Conservation (phyloP, 805 yeast species). For the Lachancea cidri region DNA sequence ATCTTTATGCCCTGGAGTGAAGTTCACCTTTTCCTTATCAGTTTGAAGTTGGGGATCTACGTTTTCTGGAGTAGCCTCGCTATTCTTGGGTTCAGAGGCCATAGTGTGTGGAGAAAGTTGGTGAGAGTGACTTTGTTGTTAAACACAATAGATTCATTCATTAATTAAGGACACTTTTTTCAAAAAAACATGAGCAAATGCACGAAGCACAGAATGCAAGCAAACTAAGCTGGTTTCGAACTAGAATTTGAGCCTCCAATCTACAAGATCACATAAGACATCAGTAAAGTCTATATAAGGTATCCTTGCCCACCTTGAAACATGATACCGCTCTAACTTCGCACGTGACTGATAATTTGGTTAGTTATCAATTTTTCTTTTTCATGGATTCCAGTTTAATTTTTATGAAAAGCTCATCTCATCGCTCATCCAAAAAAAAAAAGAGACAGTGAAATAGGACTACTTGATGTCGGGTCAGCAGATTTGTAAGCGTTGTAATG, state of each 20-base stretch:
- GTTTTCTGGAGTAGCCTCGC: slow-evolving; percentile 4
- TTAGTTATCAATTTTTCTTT: neutral
- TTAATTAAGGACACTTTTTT: slow-evolving; percentile 6
- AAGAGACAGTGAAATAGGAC: neutral
- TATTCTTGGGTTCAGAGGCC: too few species aligned
- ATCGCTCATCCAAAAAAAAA: neutral
- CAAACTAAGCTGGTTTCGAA: too few species aligned
- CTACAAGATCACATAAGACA: too few species aligned
- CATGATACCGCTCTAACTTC: too few species aligned
- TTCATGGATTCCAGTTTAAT: neutral
- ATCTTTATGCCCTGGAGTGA: slow-evolving; percentile 18
- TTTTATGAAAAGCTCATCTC: too few species aligned
- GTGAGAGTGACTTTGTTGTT: too few species aligned
- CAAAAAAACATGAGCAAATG: neutral
- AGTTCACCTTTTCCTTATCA: slow-evolving; percentile 19
- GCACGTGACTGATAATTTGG: too few species aligned
- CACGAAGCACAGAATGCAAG: too few species aligned
- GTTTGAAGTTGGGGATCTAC: slow-evolving; percentile 10
- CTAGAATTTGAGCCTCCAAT: too few species aligned
- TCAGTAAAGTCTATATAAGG: too few species aligned
- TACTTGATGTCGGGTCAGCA: neutral
- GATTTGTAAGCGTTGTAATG: slow-evolving; percentile 24
- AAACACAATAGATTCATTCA: neutral
- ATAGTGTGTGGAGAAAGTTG: too few species aligned
- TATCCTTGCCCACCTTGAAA: too few species aligned